phyloP scores from a whole-genome alignment of 192 early-diverging fungal species.

The Entomortierella chlamydospora region DNA sequence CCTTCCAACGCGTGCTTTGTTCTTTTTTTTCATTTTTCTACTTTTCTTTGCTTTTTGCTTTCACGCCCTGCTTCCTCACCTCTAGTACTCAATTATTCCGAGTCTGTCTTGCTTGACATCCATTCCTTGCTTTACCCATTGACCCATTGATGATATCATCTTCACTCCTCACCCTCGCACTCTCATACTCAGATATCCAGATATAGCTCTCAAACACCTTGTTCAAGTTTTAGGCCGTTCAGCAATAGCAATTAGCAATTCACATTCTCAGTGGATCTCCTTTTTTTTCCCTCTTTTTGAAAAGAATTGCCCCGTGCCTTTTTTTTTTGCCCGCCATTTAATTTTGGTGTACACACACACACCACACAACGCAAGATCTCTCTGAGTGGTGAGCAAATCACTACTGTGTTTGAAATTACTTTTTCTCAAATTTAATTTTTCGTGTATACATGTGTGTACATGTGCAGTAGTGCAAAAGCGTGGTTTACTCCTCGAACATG shows the following conservation, averaged over 20 bases:
- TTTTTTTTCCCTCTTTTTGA: neutral
- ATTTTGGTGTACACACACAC: too few species aligned
- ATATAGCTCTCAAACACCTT: neutral
- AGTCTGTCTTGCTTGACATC: slow-evolving; percentile 7
- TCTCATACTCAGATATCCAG: neutral
- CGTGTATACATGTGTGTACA: too few species aligned
- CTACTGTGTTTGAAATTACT: neutral
- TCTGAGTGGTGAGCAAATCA: too few species aligned
- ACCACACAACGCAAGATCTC: too few species aligned
- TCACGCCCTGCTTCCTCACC: neutral
- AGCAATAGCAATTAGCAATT: neutral
- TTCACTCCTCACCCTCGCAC: neutral
- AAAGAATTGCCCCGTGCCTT: neutral
- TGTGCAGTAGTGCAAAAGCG: too few species aligned
- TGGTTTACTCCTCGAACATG: neutral
- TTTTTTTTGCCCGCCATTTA: neutral
- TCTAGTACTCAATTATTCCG: neutral
- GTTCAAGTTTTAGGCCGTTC: neutral
- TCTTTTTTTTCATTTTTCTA: neutral
- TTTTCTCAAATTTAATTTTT: too few species aligned
- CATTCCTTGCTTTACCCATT: neutral
- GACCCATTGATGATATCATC: too few species aligned
- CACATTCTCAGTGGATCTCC: neutral
- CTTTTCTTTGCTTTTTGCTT: neutral
- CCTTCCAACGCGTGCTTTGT: neutral